Conservation (phyloP, 2,329 filamentous ascomycete species). For the Epichloe uncinata region DNA sequence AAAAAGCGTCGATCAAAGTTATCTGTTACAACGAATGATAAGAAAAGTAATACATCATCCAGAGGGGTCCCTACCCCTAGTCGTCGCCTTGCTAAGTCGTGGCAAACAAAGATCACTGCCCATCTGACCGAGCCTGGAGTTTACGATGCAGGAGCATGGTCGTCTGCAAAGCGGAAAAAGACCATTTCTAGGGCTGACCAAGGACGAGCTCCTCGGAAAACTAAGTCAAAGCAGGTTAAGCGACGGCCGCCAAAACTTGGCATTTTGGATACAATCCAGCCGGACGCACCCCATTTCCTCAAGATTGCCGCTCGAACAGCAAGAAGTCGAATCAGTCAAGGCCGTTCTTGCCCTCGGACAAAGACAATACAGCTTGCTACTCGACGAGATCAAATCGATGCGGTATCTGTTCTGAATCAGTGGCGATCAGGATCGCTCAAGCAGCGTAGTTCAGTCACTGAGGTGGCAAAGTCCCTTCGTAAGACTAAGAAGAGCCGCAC, state of each 20-base stretch:
- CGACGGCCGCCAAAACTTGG: conserved; percentile 34
- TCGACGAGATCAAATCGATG: conserved; percentile 46
- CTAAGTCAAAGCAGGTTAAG: neutral
- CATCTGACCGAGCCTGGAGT: conserved; percentile 10
- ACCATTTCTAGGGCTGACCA: neutral
- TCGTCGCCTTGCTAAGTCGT: conserved; percentile 7
- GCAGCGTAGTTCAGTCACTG: conserved; percentile 24
- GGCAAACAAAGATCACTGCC: conserved; percentile 21
- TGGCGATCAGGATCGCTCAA: conserved; percentile 43
- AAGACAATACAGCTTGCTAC: conserved; percentile 48
- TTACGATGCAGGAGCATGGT: neutral
- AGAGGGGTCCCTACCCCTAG: conserved; percentile 10
- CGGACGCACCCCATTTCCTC: conserved; percentile 41
- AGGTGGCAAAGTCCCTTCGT: conserved; percentile 8
- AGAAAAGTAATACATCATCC: conserved; percentile 13
- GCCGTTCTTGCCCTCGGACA: conserved; percentile 38
- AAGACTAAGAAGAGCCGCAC: conserved; percentile 1
- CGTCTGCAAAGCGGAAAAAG: neutral
- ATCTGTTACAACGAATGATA: conserved; percentile 12
- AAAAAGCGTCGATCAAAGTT: conserved; percentile 26
- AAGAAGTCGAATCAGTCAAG: conserved; percentile 31
- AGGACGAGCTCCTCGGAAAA: neutral
- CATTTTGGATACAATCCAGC: conserved; percentile 46
- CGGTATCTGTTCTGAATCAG: conserved; percentile 34
- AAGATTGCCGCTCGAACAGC: conserved; percentile 48